Evolutionary conservation across 2,329 filamentous ascomycete species (phyloP).

Genomic region (Trichoderma atrobrunneum): DNA sequence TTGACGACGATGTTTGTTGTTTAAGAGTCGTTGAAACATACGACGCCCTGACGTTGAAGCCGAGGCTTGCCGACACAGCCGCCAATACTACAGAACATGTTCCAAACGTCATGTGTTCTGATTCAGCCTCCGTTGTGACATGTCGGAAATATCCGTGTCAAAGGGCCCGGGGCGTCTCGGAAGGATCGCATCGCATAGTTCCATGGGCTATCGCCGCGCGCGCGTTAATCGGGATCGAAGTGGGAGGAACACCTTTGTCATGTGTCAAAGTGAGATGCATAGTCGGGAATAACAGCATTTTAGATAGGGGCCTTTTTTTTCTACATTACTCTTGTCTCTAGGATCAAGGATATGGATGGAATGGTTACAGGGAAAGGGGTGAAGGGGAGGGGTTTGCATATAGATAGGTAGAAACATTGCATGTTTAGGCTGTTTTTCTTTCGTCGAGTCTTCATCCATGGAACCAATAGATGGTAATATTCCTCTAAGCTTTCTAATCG

Average conservation of each 20-base stretch:
- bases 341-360: neutral
- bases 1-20: neutral
- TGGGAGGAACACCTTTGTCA: neutral
- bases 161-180: neutral
- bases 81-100: neutral
- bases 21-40: neutral
- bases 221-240: neutral
- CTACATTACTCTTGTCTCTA: neutral
- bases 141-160: neutral
- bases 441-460: too few relatives aligned
- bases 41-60: neutral
- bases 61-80: neutral
- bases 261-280: neutral
- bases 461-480: neutral
- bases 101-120: neutral
- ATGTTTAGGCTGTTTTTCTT: neutral
- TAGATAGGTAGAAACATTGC: neutral
- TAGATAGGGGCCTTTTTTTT: neutral
- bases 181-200: constrained; percentile 1
- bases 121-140: neutral
- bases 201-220: neutral
- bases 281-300: neutral
- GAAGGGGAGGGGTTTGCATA: neutral
- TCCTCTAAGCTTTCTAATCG: neutral
- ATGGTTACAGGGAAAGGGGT: neutral